Evolutionary conservation across 106 monocot genomes (phyloP), one percentile per base, ranked within the genome.

Genomic region (Vanilla planifolia): DNA sequence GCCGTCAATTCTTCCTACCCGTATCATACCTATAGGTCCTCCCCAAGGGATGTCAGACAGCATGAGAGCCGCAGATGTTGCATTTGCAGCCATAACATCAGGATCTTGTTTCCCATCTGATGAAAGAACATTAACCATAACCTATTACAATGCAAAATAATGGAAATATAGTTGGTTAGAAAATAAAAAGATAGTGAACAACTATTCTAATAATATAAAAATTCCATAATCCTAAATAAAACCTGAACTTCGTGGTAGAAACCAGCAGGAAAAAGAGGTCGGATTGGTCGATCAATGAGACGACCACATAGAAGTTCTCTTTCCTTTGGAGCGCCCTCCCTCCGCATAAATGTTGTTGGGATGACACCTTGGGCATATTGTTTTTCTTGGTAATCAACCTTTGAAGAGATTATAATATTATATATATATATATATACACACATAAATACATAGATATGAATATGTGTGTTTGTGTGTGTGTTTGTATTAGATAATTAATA

Each of bases 361-460:
- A 95, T 96, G 17, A 85, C 64, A 47, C 96, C 91, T 66, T 84
- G 85, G 34, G 91, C 96, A 80, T 61, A 91, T 77, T 78, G 80
- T 17, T 96, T 96, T 73, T 96, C 96, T 79, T 91, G 91, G 64
- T 96, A 96, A 60, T 96, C 90, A 67, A 96, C 96, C 96, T 96
- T 70, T 34, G 25, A 35, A 9, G 61, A 32, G 24, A 32, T 19
- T 59, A 29, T 56, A 3, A 45, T 9, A 30, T n/a, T 19, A 34
- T 19, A 22, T 25, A 13, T 22, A 36, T 43, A 60, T 14, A 17
- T 19, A 10, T 59, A 37, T n/a, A n/a, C n/a, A n/a, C n/a, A n/a
- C n/a, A n/a, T n/a, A n/a, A n/a, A n/a, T n/a, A n/a, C n/a, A n/a
- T n/a, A n/a, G n/a, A n/a, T n/a, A n/a, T n/a, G n/a, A n/a, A n/a